A percentile compares a stretch with the other conserved stretches of the same genome.
phyloP scores from a whole-genome alignment of 2,329 filamentous ascomycete genomes.

The Microdochium bolleyi region DNA sequence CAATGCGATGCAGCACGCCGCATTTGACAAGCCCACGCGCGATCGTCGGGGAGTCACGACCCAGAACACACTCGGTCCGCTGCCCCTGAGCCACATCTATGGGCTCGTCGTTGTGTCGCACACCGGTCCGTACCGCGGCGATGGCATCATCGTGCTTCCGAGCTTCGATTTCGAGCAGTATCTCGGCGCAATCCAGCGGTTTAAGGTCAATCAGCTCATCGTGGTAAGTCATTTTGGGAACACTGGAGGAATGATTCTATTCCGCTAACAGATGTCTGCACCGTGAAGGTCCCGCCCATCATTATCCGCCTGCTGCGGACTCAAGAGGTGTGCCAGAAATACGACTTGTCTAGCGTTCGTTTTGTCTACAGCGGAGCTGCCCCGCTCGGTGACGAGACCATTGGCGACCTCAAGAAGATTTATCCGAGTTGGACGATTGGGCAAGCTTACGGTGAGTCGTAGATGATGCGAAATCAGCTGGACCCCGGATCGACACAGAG shows the following conservation, averaged over 20 bases:
- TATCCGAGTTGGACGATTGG: conserved; percentile 49
- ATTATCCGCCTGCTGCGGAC: conserved; percentile 69
- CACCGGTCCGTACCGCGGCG: conserved; percentile 57
- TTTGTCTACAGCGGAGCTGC: conserved; percentile 69
- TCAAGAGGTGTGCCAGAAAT: conserved; percentile 51
- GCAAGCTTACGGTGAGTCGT: conserved; percentile 57
- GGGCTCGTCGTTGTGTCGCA: conserved; percentile 65
- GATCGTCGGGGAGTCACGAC: conserved; percentile 16
- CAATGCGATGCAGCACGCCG: conserved; percentile 56
- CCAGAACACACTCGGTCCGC: conserved; percentile 47
- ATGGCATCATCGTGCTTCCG: conserved; percentile 62
- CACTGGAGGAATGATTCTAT: not conserved
- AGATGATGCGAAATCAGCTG: not conserved
- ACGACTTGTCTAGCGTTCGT: conserved; percentile 61
- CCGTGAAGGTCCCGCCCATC: conserved; percentile 64
- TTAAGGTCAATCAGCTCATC: conserved; percentile 58
- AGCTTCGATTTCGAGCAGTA: conserved; percentile 63
- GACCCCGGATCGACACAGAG: too few relatives aligned
- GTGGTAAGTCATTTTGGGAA: conserved; percentile 36
- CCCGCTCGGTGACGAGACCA: conserved; percentile 66
- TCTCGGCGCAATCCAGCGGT: conserved; percentile 55
- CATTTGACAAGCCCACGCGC: conserved; percentile 28
- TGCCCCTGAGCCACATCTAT: conserved; percentile 76
- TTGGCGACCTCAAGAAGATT: conserved; percentile 37
- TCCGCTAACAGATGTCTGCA: not conserved